phyloP scores from a whole-genome alignment of 2,329 filamentous ascomycete species.

The Calonectria pauciramosa region DNA sequence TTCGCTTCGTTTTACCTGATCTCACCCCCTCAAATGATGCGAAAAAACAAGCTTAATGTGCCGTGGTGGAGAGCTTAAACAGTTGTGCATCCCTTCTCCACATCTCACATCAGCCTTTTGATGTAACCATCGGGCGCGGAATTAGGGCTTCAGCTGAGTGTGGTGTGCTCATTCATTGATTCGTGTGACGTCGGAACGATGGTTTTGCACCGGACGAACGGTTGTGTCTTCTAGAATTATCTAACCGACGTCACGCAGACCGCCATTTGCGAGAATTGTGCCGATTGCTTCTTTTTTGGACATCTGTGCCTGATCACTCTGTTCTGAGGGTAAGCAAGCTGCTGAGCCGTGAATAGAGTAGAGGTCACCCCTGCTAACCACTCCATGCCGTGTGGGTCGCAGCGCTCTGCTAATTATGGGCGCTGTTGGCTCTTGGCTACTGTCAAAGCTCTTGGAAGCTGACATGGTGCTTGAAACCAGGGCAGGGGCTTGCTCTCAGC shows the following conservation, averaged over 20 bases:
- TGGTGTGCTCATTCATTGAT: neutral
- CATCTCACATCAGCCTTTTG: conserved; percentile 12
- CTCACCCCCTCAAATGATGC: neutral
- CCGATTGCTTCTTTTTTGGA: neutral
- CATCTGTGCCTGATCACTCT: neutral
- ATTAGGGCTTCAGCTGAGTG: conserved; percentile 1
- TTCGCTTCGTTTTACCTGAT: neutral
- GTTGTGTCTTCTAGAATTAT: neutral
- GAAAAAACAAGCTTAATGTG: conserved; percentile 8
- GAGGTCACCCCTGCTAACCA: neutral
- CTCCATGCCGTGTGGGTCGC: conserved; percentile 5
- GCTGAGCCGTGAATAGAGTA: neutral
- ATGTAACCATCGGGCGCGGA: conserved; percentile 1
- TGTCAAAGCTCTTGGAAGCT: neutral
- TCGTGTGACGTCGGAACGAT: neutral
- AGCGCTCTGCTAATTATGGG: neutral
- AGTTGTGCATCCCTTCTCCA: neutral
- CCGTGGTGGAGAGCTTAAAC: neutral
- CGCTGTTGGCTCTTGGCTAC: neutral
- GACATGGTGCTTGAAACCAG: neutral
- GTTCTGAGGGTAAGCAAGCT: neutral
- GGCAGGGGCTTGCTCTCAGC: neutral
- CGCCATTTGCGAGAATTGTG: neutral
- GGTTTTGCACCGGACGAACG: neutral
- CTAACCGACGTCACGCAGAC: too few relatives aligned